Conservation (phyloP, 306 rosid species). For the Glycine soja region DNA sequence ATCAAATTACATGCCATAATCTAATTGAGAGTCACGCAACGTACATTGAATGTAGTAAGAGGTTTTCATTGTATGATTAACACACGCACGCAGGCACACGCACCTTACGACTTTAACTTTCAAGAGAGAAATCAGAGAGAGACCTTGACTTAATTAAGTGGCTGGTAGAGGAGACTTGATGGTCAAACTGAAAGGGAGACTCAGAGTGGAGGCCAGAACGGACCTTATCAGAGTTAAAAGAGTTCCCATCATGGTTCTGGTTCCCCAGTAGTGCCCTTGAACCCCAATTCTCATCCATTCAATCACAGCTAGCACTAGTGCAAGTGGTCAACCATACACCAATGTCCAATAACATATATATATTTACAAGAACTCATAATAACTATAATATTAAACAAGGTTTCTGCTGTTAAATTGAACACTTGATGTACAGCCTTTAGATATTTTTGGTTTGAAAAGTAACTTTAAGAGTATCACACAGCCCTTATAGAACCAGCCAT, state of each 20-base stretch:
- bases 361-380: too few relatives aligned
- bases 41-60: not conserved
- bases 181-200: slow-evolving; percentile 46
- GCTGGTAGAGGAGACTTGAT: slow-evolving; percentile 44
- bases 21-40: not conserved
- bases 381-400: too few relatives aligned
- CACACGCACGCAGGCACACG: not conserved
- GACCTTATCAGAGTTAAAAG: slow-evolving; percentile 50
- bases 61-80: not conserved
- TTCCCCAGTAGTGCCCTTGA: slow-evolving; percentile 32
- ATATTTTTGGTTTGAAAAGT: too few relatives aligned
- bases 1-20: not conserved
- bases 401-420: too few relatives aligned
- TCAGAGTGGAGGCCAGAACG: slow-evolving; percentile 55
- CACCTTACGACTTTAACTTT: not conserved
- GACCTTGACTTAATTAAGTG: slow-evolving; percentile 58
- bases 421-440: too few relatives aligned
- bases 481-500: too few relatives aligned
- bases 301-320: not conserved
- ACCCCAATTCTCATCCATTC: slow-evolving; percentile 26
- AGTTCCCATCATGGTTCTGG: slow-evolving; percentile 11
- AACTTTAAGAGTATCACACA: too few relatives aligned
- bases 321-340: slow-evolving; percentile 2
- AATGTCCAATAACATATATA: not conserved
- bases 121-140: not conserved